Evolutionary conservation across 345 rosid genomes (phyloP), one percentile per base, ranked within the genome.

Genomic region (Tarenaya hassleriana): DNA sequence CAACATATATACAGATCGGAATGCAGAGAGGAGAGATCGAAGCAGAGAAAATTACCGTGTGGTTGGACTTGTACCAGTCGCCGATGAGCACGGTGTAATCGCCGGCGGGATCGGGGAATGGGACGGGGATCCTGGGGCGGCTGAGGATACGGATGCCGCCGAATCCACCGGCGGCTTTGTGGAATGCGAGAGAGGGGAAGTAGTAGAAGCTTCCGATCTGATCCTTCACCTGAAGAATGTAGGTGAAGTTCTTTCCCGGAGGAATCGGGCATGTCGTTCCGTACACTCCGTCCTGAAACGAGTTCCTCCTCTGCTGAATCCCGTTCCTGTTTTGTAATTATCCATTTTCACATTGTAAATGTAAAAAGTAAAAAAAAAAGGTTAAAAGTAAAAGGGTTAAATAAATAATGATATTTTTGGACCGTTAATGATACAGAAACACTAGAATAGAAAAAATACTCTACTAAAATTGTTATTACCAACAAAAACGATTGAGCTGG

Each of bases 231-330:
- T 84, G 92, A 52, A 84, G 52, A 9, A 73, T 73, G 80, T 84
- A 88, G 6, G 97, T 88, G 68, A 69, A 88, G 70, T 88, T 88
- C 62, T 60, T 61, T 3, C 97, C 88, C 0, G 97, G 91, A 34
- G 97, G 97, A 18, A 88, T 88, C 2, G 97, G 97, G 20, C 97
- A 88, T 0, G 97, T 84, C 4, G 97, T 88, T 45, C 97, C 97
- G 34, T 44, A 68, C 0, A 88, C 91, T 20, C 97, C 97, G 19
- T 88, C 97, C 17, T 65, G 81, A 46, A 4, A 88, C 5, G 97
- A 88, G 38, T 88, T 88, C 64, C 95, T 88, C 63, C 97, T 78
- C 60, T 88, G 76, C 12, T 88, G 97, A 39, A 88, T 18, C 10
- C 95, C 97, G 56, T 66, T 82, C 97, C 97, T 88, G 14, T 31